Evolutionary conservation across 2,329 filamentous ascomycete species (phyloP), one percentile per base, ranked within the genome.

Genomic region (Epichloe coenophiala): DNA sequence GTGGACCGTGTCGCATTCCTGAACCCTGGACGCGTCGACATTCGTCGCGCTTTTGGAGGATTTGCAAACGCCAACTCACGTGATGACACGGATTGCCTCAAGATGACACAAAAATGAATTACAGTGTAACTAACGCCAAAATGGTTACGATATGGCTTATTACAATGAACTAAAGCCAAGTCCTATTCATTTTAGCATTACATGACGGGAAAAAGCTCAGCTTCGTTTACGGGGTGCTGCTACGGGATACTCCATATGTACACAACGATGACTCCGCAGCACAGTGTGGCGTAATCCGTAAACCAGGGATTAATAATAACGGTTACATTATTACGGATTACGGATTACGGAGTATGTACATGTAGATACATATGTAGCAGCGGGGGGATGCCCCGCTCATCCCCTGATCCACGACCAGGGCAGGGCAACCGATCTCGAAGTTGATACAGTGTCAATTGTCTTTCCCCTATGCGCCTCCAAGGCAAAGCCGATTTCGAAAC

Each of bases 61-160:
- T 17, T 39, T 6, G 12, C 9, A 13, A 41, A 50, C 48, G 44
- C 48, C 42, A 46, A 35, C 48, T 46, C 48, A 50, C 48, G 48
- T 50, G 48, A 50, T 27, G 19, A 17, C n/a, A 11, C 5, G 4
- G 6, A 8, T 8, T 27, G 23, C 23, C 23, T 27, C 6, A 2
- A 27, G 6, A 27, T 8, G 2, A 3, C 23, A 27, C 23, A 7
- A 27, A 8, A 27, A 7, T 27, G 23, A 27, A 27, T 27, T 8
- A 2, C 23, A 2, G 1, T 27, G 2, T 8, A 27, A 8, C 23
- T 8, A 7, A 27, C 23, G 23, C 23, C 23, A 7, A 27, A 27
- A 7, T 7, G 23, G 23, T 7, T 27, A 27, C 23, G 23, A 27
- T 27, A 7, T 27, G 23, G 23, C 23, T 27, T 27, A 7, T 27